These are phyloP conservation scores for Phytophthora sansomeana DNA, from an alignment of 352 stramenopile species.

Conservation along the genomic window DNA sequence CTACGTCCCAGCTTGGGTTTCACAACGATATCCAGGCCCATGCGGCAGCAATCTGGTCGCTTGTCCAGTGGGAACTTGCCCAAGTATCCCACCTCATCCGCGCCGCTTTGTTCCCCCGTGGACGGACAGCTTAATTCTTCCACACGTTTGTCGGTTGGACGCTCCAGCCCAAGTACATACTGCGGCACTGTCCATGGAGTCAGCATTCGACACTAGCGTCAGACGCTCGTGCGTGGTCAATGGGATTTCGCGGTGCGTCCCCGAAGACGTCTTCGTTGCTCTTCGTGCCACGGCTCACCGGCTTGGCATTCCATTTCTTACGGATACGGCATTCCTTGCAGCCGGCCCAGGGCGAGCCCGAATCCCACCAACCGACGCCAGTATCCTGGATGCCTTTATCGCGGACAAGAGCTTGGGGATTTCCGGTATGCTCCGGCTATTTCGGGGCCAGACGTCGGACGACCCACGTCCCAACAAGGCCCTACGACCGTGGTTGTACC, in stretches of 20 bases:
- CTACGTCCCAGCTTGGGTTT: too few relatives aligned
- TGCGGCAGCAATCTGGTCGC: too few relatives aligned
- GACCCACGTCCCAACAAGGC: constrained; percentile 14
- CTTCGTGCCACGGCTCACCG: background rate
- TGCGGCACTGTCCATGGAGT: too few relatives aligned
- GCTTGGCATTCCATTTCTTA: background rate
- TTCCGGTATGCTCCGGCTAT: background rate
- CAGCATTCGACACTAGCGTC: too few relatives aligned
- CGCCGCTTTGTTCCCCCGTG: too few relatives aligned
- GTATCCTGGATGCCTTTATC: background rate
- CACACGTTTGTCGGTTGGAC: too few relatives aligned
- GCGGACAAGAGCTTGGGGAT: background rate
- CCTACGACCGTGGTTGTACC: constrained; percentile 10
- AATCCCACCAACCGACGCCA: background rate
- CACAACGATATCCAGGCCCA: too few relatives aligned
- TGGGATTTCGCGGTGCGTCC: background rate
- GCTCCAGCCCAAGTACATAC: too few relatives aligned
- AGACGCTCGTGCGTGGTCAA: too few relatives aligned
- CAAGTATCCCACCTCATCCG: too few relatives aligned
- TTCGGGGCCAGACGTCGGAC: constrained; percentile 6
- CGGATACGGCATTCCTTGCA: background rate
- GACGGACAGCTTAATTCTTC: too few relatives aligned
- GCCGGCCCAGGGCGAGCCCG: background rate
- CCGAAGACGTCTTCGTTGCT: background rate
- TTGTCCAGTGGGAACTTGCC: too few relatives aligned